Evolutionary conservation across 2,329 filamentous ascomycete species (phyloP).

Genomic region (Fusarium sacchari): DNA sequence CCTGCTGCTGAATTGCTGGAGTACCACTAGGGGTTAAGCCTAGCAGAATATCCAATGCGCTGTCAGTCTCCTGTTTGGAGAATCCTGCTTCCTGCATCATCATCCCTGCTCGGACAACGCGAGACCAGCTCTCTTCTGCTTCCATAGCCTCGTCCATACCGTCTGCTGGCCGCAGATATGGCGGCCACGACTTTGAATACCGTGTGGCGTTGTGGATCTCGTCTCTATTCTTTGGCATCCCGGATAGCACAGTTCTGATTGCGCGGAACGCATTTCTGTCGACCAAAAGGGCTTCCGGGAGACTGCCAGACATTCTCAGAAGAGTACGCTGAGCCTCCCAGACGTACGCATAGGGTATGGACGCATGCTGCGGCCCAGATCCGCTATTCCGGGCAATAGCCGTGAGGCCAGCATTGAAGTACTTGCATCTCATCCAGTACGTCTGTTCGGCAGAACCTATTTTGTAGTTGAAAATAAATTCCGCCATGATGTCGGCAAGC

Average conservation of each 20-base stretch:
- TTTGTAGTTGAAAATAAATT: constrained; percentile 41
- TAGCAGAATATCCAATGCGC: constrained; percentile 61
- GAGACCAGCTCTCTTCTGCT: constrained; percentile 63
- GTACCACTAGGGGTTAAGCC: constrained; percentile 61
- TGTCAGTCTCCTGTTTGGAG: constrained; percentile 56
- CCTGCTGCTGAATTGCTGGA: constrained; percentile 65
- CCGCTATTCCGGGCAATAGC: constrained; percentile 43
- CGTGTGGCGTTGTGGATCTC: constrained; percentile 61
- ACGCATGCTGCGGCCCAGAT: constrained; percentile 37
- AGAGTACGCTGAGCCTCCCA: constrained; percentile 69
- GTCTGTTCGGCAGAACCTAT: constrained; percentile 26
- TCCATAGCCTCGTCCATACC: constrained; percentile 67
- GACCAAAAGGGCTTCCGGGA: constrained; percentile 62
- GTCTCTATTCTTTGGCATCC: constrained; percentile 60
- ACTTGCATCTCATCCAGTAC: constrained; percentile 44
- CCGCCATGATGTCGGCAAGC: constrained; percentile 43
- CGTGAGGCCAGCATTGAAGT: constrained; percentile 47
- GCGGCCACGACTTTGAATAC: constrained; percentile 67
- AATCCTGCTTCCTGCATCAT: constrained; percentile 69
- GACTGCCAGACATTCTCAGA: constrained; percentile 60
- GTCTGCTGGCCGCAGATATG: constrained; percentile 66
- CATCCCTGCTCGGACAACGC: constrained; percentile 62
- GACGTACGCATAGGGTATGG: constrained; percentile 47
- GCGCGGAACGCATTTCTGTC: constrained; percentile 62
- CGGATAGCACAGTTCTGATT: constrained; percentile 64